Percentiles rank a stretch among this genome's conserved stretches.
phyloP scores from a whole-genome alignment of 2,329 filamentous ascomycete species.

The Aureobasidium sp. region DNA sequence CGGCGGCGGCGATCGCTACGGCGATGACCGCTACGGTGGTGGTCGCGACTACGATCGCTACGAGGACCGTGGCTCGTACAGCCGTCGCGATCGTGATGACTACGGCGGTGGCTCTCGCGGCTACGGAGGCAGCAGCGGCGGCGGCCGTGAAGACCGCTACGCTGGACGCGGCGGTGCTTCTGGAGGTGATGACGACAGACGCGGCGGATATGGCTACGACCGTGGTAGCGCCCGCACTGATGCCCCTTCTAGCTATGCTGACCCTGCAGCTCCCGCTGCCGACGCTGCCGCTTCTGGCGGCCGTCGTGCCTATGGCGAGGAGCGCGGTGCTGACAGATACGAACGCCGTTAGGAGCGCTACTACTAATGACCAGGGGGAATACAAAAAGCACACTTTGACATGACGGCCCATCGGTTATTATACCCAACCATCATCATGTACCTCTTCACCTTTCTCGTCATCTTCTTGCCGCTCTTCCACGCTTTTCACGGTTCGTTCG shows the following conservation, averaged over 20 bases:
- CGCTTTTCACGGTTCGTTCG: conserved; percentile 8
- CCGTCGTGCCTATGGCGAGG: conserved; percentile 9
- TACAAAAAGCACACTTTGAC: conserved; percentile 2
- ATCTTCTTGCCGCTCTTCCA: conserved; percentile 12
- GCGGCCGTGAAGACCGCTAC: conserved; percentile 14
- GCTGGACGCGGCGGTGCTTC: conserved; percentile 21
- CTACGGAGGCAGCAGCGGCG: not conserved
- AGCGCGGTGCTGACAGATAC: conserved; percentile 12
- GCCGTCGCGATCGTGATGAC: conserved; percentile 19
- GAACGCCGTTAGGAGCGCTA: conserved; percentile 11
- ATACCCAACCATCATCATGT: conserved; percentile 12
- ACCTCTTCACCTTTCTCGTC: conserved; percentile 13
- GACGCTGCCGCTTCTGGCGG: conserved; percentile 6
- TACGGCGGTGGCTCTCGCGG: conserved; percentile 8
- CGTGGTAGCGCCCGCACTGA: conserved; percentile 16
- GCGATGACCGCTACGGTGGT: conserved; percentile 25
- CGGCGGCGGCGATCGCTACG: conserved; percentile 32
- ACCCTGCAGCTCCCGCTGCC: conserved; percentile 6
- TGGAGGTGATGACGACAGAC: conserved; percentile 23
- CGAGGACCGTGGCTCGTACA: conserved; percentile 34
- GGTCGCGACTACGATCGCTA: conserved; percentile 32
- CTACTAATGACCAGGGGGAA: conserved; percentile 6
- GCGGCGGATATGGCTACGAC: conserved; percentile 31
- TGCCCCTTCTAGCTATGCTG: conserved; percentile 8
- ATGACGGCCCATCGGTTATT: conserved; percentile 7